These are phyloP conservation scores for Tolypocladium tropicale DNA, from an alignment of 2,329 filamentous ascomycete genomes.

Conservation along the genomic window DNA sequence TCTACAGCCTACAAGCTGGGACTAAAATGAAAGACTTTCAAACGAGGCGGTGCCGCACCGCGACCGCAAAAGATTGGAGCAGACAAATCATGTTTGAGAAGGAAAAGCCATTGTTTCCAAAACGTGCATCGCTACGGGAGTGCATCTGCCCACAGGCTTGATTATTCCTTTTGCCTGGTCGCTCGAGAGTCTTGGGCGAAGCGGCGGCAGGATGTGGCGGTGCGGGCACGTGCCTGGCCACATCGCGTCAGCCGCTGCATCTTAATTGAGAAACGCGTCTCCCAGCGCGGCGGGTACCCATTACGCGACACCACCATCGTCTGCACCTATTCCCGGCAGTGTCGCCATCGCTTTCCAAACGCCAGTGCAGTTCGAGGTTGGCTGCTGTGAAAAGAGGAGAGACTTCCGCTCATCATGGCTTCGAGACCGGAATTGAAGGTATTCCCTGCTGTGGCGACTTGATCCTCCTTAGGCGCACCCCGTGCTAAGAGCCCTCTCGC, in stretches of 20 bases:
- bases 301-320: slow-evolving; percentile 3
- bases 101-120: too few species aligned
- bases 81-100: not conserved
- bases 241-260: not conserved
- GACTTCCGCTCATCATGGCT: slow-evolving; percentile 44
- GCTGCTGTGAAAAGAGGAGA: not conserved
- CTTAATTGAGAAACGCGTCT: slow-evolving; percentile 14
- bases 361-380: not conserved
- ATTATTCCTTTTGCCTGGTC: not conserved
- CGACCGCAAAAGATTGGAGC: not conserved
- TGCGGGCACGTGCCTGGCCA: slow-evolving; percentile 1
- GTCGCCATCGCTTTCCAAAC: not conserved
- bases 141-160: not conserved
- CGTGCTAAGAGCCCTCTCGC: not conserved
- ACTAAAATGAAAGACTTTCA: too few species aligned
- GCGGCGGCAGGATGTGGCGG: not conserved
- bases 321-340: not conserved
- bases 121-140: not conserved
- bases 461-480: not conserved
- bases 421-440: slow-evolving; percentile 66
- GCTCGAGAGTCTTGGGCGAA: not conserved
- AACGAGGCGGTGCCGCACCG: not conserved
- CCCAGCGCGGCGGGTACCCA: not conserved
- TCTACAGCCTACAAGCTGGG: too few species aligned
- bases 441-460: not conserved